These are phyloP conservation scores for Fragilaria radians DNA, from an alignment of 108 stramenopile genomes.

Conservation along the genomic window DNA sequence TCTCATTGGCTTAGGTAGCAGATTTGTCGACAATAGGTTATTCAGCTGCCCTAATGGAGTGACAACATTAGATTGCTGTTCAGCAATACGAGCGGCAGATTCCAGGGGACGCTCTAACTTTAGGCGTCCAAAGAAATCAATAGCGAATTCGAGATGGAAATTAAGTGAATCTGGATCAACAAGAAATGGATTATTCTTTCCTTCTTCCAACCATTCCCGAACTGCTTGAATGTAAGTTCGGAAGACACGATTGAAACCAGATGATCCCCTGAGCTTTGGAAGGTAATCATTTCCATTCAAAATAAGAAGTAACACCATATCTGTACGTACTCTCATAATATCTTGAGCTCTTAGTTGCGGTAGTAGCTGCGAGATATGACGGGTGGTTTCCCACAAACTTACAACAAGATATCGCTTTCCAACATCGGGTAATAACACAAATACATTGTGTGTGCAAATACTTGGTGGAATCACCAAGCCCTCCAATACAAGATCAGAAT, in stretches of 20 bases:
- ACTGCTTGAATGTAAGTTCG: slow-evolving; percentile 26
- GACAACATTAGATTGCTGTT: neutral
- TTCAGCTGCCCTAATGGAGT: slow-evolving; percentile 35
- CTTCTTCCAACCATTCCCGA: slow-evolving; percentile 20
- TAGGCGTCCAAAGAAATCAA: slow-evolving; percentile 43
- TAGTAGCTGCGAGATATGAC: slow-evolving; percentile 26
- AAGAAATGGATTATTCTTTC: slow-evolving; percentile 36
- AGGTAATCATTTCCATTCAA: slow-evolving; percentile 91
- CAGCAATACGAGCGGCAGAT: neutral
- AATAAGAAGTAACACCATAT: slow-evolving; percentile 69
- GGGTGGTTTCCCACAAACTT: slow-evolving; percentile 68
- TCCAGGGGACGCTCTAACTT: slow-evolving; percentile 1
- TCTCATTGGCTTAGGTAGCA: slow-evolving; percentile 47
- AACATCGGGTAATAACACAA: slow-evolving; percentile 55
- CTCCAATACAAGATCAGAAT: slow-evolving; percentile 85
- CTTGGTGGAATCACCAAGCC: slow-evolving; percentile 61
- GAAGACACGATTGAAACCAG: slow-evolving; percentile 46
- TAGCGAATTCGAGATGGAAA: slow-evolving; percentile 58
- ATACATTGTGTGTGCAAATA: slow-evolving; percentile 67
- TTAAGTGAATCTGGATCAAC: slow-evolving; percentile 52
- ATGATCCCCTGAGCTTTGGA: slow-evolving; percentile 55
- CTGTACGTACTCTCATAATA: slow-evolving; percentile 50
- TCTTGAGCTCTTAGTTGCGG: slow-evolving; percentile 16
- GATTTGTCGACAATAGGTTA: slow-evolving; percentile 39
- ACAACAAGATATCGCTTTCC: slow-evolving; percentile 25